Conservation (phyloP, 345 rosid genomes). For the Microcos paniculata region DNA sequence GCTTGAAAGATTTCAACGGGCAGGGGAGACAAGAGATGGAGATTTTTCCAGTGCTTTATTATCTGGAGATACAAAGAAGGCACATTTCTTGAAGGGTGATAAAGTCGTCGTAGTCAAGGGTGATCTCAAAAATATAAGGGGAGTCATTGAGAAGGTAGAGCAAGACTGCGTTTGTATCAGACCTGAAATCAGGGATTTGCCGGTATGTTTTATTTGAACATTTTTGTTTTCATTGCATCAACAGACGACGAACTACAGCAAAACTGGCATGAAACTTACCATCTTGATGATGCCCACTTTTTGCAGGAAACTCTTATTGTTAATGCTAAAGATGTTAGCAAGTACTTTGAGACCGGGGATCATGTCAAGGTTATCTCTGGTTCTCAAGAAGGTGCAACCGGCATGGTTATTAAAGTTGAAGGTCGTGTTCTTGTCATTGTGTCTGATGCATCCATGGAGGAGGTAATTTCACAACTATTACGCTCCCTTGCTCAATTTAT, state of each 20-base stretch:
- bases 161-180: conserved; percentile 76
- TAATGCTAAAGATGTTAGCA: conserved; percentile 77
- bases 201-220: conserved; percentile 48
- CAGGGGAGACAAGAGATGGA: conserved; percentile 72
- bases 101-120: conserved; percentile 83
- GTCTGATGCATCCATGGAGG: conserved; percentile 84
- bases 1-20: conserved; percentile 76
- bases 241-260: background rate
- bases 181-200: conserved; percentile 80
- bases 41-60: conserved; percentile 66
- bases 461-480: conserved; percentile 52
- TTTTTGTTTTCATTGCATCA: background rate
- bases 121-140: conserved; percentile 82
- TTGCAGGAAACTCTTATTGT: conserved; percentile 74
- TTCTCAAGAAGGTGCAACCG: conserved; percentile 84
- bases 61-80: conserved; percentile 79
- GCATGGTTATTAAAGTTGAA: conserved; percentile 92
- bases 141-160: conserved; percentile 93
- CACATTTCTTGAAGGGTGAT: conserved; percentile 93
- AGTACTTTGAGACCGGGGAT: conserved; percentile 90
- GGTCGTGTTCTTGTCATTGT: conserved; percentile 79
- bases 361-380: conserved; percentile 93
- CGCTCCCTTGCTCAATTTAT: too few relatives aligned
- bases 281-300: background rate
- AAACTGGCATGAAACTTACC: background rate